A percentile compares a stretch with the other conserved stretches of the same genome.
Conservation (phyloP, 2,329 filamentous ascomycete species). For the Tolypocladium paradoxum region DNA sequence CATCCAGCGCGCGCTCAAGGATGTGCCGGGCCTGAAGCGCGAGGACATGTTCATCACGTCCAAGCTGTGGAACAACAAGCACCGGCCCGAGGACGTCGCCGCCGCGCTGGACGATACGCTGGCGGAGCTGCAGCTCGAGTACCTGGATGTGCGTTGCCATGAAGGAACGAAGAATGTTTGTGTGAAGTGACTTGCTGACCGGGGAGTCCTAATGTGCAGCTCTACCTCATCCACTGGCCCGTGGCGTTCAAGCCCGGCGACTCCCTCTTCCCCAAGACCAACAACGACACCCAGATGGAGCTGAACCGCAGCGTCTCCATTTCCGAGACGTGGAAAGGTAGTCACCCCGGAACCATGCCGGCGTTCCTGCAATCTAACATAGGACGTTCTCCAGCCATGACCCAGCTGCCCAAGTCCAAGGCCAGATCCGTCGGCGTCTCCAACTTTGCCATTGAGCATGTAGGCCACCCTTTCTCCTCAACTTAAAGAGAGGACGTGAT, state of each 20-base stretch:
- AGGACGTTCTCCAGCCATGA: constrained; percentile 24
- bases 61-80: constrained; percentile 53
- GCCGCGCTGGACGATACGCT: constrained; percentile 45
- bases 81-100: constrained; percentile 48
- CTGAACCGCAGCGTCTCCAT: constrained; percentile 33
- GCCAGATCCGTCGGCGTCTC: constrained; percentile 60
- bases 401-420: constrained; percentile 48
- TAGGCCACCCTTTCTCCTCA: constrained; percentile 8
- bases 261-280: constrained; percentile 33
- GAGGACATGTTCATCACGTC: constrained; percentile 53
- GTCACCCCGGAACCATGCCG: not conserved
- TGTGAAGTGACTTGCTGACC: not conserved
- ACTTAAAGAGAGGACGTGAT: not conserved
- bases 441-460: constrained; percentile 55
- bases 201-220: constrained; percentile 13
- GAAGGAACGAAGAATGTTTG: not conserved
- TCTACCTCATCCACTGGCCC: constrained; percentile 57
- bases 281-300: constrained; percentile 21
- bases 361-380: not conserved
- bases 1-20: constrained; percentile 34
- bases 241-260: constrained; percentile 30
- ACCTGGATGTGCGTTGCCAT: constrained; percentile 36
- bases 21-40: constrained; percentile 40
- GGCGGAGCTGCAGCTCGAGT: constrained; percentile 43
- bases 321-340: constrained; percentile 33